These are phyloP conservation scores for Tulasnella sp. DNA, from an alignment of 768 basidiomycete species.

Conservation along the genomic window DNA sequence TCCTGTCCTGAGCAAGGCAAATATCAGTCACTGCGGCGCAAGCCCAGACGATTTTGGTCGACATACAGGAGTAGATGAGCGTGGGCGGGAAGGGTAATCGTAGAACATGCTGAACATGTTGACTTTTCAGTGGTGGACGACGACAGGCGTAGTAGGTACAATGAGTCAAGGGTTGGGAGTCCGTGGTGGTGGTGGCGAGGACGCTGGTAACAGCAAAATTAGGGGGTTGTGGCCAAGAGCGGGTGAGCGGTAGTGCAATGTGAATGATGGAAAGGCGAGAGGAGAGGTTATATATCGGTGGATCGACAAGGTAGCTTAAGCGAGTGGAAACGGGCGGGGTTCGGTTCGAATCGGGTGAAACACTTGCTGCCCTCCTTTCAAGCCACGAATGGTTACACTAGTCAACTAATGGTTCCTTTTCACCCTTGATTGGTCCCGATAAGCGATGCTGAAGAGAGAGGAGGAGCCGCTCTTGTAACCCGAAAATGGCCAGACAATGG, in stretches of 20 bases:
- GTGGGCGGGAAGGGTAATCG: slow-evolving; percentile 1
- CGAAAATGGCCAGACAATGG: slow-evolving; percentile 6
- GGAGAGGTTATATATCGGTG: background rate
- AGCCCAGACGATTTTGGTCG: background rate
- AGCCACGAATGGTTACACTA: background rate
- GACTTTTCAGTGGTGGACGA: background rate
- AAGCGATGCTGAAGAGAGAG: background rate
- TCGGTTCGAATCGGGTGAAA: slow-evolving; percentile 14
- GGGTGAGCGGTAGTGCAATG: background rate
- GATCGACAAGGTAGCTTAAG: background rate
- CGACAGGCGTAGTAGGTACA: background rate
- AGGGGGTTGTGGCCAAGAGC: background rate
- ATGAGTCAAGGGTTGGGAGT: background rate
- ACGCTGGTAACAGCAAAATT: slow-evolving; percentile 1
- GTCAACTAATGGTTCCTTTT: background rate
- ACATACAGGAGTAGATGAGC: slow-evolving; percentile 11
- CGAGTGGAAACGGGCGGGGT: background rate
- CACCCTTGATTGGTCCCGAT: background rate
- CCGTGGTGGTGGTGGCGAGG: background rate
- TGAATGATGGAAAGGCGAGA: background rate
- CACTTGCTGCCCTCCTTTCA: background rate
- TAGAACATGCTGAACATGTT: slow-evolving; percentile 18
- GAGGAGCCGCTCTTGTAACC: background rate
- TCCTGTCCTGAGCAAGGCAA: background rate
- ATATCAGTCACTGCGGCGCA: background rate